Evolutionary conservation across 2,329 filamentous ascomycete genomes (phyloP).

Genomic region (Trichoderma polysporum): DNA sequence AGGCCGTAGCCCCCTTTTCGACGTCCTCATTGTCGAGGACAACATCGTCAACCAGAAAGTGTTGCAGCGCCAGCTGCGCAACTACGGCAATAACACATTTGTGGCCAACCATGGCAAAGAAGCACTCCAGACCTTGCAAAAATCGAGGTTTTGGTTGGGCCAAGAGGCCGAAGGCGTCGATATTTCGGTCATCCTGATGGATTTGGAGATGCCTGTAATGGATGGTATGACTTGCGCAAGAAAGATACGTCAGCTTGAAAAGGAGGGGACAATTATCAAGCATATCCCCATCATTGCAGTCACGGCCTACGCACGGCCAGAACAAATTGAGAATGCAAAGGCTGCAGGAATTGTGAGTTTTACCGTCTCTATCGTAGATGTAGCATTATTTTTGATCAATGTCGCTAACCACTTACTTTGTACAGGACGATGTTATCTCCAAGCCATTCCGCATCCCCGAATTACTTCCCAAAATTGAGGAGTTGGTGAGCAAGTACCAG

Average conservation of each 20-base stretch:
- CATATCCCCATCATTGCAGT: constrained; percentile 80
- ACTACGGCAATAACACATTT: constrained; percentile 58
- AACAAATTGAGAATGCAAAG: constrained; percentile 71
- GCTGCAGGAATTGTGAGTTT: constrained; percentile 68
- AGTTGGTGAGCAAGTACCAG: constrained; percentile 48
- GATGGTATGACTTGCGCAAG: constrained; percentile 73
- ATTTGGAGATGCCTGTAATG: constrained; percentile 83
- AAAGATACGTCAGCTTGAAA: constrained; percentile 67
- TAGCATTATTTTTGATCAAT: neutral
- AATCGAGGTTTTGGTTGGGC: constrained; percentile 56
- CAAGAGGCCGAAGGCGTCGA: constrained; percentile 49
- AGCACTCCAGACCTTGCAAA: constrained; percentile 57
- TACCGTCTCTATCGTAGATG: neutral
- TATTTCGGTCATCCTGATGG: constrained; percentile 72
- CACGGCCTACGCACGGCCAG: constrained; percentile 75
- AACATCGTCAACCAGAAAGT: constrained; percentile 68
- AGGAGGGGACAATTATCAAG: constrained; percentile 56
- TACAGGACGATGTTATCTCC: constrained; percentile 69
- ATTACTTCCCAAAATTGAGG: constrained; percentile 65
- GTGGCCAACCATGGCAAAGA: constrained; percentile 66
- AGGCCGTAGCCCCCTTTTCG: constrained; percentile 40
- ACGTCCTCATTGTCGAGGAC: constrained; percentile 66
- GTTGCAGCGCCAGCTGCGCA: constrained; percentile 60
- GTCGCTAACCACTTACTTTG: neutral
- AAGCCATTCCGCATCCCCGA: constrained; percentile 80